Evolutionary conservation across 345 rosid genomes (phyloP).

Genomic region (Pistacia integerrima): DNA sequence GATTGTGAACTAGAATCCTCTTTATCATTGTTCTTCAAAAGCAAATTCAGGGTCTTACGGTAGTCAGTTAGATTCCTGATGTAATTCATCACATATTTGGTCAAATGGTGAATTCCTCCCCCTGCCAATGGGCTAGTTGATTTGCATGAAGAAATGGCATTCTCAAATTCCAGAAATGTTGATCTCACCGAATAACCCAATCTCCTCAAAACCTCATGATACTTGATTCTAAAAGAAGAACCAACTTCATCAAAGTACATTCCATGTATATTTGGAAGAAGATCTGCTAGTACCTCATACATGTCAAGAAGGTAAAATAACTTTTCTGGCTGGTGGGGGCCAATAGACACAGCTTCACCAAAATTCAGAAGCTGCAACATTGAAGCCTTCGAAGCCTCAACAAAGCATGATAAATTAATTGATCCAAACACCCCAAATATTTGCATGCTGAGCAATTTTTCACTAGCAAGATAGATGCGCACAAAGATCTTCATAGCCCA

Average conservation of each 20-base stretch:
- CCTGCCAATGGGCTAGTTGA: conserved; percentile 61
- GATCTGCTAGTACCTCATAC: conserved; percentile 76
- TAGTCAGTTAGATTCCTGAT: conserved; percentile 65
- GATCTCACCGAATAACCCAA: conserved; percentile 62
- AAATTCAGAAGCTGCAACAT: conserved; percentile 78
- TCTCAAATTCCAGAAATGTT: conserved; percentile 72
- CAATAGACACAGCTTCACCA: conserved; percentile 81
- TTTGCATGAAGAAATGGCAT: conserved; percentile 60
- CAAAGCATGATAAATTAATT: conserved; percentile 49
- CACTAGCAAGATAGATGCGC: conserved; percentile 70
- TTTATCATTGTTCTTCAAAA: conserved; percentile 53
- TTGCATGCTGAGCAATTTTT: conserved; percentile 64
- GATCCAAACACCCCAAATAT: conserved; percentile 57
- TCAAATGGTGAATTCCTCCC: conserved; percentile 78
- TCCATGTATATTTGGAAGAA: conserved; percentile 60
- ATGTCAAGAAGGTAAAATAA: conserved; percentile 72
- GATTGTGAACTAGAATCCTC: conserved; percentile 33
- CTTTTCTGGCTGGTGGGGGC: conserved; percentile 77
- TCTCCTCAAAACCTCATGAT: conserved; percentile 58
- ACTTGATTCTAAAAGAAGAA: conserved; percentile 52
- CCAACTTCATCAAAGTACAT: conserved; percentile 54
- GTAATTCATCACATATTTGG: conserved; percentile 86
- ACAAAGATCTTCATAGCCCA: conserved; percentile 64
- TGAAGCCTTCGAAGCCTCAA: conserved; percentile 74
- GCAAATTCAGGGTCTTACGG: conserved; percentile 57